Evolutionary conservation across 225 moss, liverwort and hornwort genomes (phyloP), one percentile per base, ranked within the genome.

Genomic region (Marchantia paleacea): DNA sequence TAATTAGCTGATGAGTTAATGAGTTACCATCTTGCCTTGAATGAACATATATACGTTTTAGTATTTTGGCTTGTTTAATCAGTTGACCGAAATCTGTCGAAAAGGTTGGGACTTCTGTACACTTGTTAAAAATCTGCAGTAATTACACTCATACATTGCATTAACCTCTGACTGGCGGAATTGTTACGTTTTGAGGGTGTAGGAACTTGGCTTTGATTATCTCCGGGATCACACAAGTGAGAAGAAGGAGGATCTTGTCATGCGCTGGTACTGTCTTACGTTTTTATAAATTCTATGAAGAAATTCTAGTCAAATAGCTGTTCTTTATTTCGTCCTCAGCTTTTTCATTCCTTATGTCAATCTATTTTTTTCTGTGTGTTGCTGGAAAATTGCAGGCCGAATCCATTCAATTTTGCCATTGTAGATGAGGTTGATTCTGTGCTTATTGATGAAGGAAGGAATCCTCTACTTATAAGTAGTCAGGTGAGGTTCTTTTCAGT

Each of bases 341-440:
- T 16, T 7, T 51, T 22, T 60, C 24, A 62, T 62, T 62, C 9
- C 5, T 5, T 0, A 22, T 24, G 3, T 62, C 10, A 25, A 50
- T 25, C 22, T 15, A 60, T 14, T 76, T 72, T 28, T 69, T 47
- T 18, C 25, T 31, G 66, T 55, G 7, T 12, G 5, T 51, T 55
- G 48, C 68, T 78, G 14, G 65, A 73, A 20, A 49, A 51, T 24
- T 81, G 57, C 81, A 89, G 89, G 97, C 99, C 99, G 3, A 88
- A 88, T 52, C 99, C 99, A 3, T 95, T 99, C 84, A 94, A 94
- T 85, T 99, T 99, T 80, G 99, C 99, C 19, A 91, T 95, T 30
- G 99, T 99, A 39, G 99, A 99, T 83, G 99, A 99, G 83, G 99
- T 99, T 7, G 99, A 99, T 79, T 99, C 99, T 24, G 99, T 99